phyloP scores from a whole-genome alignment of 768 basidiomycete genomes.

The Naematelia encephala region DNA sequence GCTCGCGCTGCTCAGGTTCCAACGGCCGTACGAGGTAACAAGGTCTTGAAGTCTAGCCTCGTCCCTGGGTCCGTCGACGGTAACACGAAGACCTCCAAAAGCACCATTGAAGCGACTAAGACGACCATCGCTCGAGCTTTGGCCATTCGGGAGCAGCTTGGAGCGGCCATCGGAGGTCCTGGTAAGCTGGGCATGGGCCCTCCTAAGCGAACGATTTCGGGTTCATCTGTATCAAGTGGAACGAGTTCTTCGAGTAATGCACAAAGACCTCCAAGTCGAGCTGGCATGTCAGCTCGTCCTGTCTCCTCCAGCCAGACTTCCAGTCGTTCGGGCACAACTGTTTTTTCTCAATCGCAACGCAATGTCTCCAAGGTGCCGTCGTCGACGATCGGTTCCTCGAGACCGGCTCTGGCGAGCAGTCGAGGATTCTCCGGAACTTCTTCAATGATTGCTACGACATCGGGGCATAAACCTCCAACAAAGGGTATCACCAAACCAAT shows the following conservation, averaged over 20 bases:
- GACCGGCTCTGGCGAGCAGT: background rate
- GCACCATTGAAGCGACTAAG: background rate
- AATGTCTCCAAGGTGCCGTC: background rate
- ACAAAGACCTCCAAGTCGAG: background rate
- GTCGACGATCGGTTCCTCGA: background rate
- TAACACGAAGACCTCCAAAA: background rate
- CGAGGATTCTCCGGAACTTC: background rate
- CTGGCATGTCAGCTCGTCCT: background rate
- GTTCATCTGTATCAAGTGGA: conserved; percentile 11
- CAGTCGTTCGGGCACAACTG: background rate
- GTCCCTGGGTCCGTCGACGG: conserved; percentile 3
- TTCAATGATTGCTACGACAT: background rate
- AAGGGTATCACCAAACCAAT: background rate
- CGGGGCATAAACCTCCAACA: background rate
- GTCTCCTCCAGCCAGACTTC: background rate
- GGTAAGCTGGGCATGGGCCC: conserved; percentile 17
- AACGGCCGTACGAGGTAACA: conserved; percentile 9
- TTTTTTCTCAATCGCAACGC: background rate
- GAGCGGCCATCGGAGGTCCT: conserved; percentile 13
- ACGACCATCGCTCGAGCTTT: conserved; percentile 10
- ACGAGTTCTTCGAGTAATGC: conserved; percentile 3
- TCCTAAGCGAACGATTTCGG: conserved; percentile 29
- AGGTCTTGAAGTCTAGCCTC: conserved; percentile 12
- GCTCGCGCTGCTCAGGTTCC: background rate
- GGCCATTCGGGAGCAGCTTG: conserved; percentile 26